Conservation (phyloP, 495 filamentous ascomycete species). For the Corynascus novoguineensis region DNA sequence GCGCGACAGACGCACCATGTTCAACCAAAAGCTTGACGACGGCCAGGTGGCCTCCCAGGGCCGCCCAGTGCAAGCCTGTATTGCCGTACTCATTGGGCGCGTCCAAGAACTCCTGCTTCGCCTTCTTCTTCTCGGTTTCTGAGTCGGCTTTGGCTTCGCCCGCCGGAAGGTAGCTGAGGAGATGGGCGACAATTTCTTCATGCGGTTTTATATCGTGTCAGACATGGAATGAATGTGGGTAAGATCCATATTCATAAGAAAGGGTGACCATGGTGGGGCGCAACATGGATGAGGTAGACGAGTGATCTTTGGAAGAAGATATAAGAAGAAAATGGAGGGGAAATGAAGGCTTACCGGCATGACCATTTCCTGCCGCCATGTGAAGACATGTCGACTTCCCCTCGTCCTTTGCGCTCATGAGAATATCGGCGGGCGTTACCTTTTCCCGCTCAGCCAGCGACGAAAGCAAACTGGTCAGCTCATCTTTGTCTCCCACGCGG, state of each 20-base stretch:
- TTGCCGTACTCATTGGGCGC: conserved; percentile 72
- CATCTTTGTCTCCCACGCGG: conserved; percentile 65
- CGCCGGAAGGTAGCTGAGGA: conserved; percentile 37
- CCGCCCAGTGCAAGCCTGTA: conserved; percentile 88
- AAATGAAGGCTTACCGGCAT: conserved; percentile 52
- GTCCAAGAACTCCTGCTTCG: conserved; percentile 51
- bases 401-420: conserved; percentile 62
- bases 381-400: conserved; percentile 73
- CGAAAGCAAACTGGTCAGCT: conserved; percentile 57
- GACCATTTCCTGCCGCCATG: conserved; percentile 86
- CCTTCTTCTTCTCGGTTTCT: conserved; percentile 28
- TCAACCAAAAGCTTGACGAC: conserved; percentile 70
- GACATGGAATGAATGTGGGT: background rate
- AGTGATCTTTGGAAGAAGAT: background rate
- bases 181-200: conserved; percentile 37
- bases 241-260: background rate
- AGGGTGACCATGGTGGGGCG: background rate
- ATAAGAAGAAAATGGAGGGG: background rate
- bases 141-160: conserved; percentile 7
- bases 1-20: conserved; percentile 56
- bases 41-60: conserved; percentile 76
- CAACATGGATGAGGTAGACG: background rate
- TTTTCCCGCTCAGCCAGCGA: conserved; percentile 52
- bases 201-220: background rate
- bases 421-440: conserved; percentile 48